A percentile compares a stretch with the other conserved stretches of the same genome.
Evolutionary conservation across 78 protist genomes (phyloP).

Genomic region (Dictyostelium purpureum): DNA sequence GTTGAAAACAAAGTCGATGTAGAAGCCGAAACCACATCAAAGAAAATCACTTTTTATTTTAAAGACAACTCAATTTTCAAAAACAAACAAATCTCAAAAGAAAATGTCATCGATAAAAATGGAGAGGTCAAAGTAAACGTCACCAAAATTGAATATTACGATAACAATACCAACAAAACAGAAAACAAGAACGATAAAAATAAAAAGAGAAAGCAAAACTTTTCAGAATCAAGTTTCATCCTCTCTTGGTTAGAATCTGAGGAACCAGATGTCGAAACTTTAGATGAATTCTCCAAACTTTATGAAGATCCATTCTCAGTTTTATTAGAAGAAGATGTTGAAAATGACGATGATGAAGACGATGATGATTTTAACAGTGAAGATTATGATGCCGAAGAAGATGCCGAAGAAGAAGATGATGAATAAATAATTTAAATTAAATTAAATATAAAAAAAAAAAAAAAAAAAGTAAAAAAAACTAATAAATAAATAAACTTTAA

Average conservation of each 20-base stretch:
- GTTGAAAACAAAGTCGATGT: neutral
- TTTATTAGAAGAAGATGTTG: neutral
- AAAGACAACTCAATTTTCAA: constrained; percentile 9
- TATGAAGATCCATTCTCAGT: constrained; percentile 35
- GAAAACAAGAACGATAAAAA: neutral
- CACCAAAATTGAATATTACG: neutral
- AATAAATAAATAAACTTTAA: neutral
- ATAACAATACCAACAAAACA: neutral
- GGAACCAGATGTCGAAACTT: neutral
- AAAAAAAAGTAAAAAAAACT: neutral
- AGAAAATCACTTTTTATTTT: neutral
- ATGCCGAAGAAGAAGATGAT: neutral
- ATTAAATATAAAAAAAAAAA: neutral
- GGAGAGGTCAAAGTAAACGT: neutral
- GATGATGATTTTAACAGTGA: neutral
- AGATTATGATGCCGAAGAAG: neutral
- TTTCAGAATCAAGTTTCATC: neutral
- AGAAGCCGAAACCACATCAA: neutral
- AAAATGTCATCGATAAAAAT: neutral
- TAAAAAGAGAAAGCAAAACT: constrained; percentile 25
- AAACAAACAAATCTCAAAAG: neutral
- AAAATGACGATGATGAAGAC: constrained; percentile 4
- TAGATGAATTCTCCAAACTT: neutral
- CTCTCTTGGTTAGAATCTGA: neutral
- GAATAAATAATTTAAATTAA: neutral